These are phyloP conservation scores for Aspergillus quadrilineatus DNA, from an alignment of 2,329 filamentous ascomycete species.

Conservation along the genomic window DNA sequence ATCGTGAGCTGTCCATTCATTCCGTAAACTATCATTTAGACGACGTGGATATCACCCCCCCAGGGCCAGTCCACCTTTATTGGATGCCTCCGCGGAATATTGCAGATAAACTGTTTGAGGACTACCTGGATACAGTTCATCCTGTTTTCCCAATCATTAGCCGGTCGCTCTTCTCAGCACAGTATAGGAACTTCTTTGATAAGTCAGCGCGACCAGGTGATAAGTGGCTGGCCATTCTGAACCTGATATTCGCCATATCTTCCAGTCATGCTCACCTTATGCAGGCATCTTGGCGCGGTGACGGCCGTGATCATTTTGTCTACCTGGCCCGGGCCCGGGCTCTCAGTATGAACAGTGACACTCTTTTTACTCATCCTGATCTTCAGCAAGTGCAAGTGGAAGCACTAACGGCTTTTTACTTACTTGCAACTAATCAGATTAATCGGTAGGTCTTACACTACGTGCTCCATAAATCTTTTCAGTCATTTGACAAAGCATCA, in stretches of 20 bases:
- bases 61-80: constrained; percentile 43
- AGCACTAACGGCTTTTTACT: constrained; percentile 45
- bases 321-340: constrained; percentile 47
- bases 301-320: constrained; percentile 44
- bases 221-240: constrained; percentile 47
- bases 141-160: constrained; percentile 48
- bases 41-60: constrained; percentile 42
- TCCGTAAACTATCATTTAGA: constrained; percentile 45
- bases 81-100: constrained; percentile 41
- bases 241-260: constrained; percentile 48
- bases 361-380: constrained; percentile 45
- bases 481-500: constrained; percentile 14
- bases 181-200: constrained; percentile 43
- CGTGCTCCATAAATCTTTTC: background rate
- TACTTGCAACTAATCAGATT: constrained; percentile 44
- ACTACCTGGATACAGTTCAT: constrained; percentile 45
- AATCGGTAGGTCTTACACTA: constrained; percentile 37
- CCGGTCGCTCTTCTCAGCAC: constrained; percentile 39
- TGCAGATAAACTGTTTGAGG: constrained; percentile 44
- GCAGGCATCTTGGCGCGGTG: constrained; percentile 43
- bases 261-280: constrained; percentile 45
- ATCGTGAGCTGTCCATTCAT: constrained; percentile 34
- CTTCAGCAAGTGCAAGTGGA: constrained; percentile 48
- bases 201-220: constrained; percentile 35
- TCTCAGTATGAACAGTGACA: constrained; percentile 44